A percentile compares a stretch with the other conserved stretches of the same genome.
Conservation (phyloP, 805 yeast genomes). For the Candida suzukii region DNA sequence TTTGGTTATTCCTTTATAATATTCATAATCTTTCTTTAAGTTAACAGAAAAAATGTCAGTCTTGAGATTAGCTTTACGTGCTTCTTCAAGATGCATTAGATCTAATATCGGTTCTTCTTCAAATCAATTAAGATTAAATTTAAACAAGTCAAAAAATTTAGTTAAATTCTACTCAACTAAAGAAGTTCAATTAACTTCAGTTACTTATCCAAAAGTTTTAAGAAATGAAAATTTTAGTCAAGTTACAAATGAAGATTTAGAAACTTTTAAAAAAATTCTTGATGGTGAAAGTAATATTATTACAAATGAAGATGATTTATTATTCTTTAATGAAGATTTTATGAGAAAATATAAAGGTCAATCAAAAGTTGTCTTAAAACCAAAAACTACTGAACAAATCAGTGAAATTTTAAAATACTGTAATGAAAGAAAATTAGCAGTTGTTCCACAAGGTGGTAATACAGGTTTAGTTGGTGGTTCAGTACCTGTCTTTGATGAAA, state of each 20-base stretch:
- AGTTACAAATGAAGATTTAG: conserved; percentile 51
- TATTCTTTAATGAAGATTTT: conserved; percentile 82
- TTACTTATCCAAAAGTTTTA: conserved; percentile 54
- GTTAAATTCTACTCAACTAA: conserved; percentile 1
- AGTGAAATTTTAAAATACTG: conserved; percentile 73
- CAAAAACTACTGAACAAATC: conserved; percentile 73
- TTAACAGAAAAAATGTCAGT: too few relatives aligned
- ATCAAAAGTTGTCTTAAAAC: conserved; percentile 72
- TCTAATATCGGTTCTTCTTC: too few relatives aligned
- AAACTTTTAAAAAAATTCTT: conserved; percentile 53
- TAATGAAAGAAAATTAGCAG: conserved; percentile 67
- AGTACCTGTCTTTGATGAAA: conserved; percentile 86
- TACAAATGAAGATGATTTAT: conserved; percentile 56
- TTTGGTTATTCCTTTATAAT: too few relatives aligned
- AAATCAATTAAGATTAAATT: too few relatives aligned
- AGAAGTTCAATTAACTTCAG: conserved; percentile 47
- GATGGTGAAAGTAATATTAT: conserved; percentile 39
- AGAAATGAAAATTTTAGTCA: conserved; percentile 45
- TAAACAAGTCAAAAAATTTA: too few relatives aligned
- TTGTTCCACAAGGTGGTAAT: conserved; percentile 96
- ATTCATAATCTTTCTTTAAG: too few relatives aligned
- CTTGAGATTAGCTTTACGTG: too few relatives aligned
- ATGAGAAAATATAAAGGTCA: conserved; percentile 93
- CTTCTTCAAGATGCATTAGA: too few relatives aligned
- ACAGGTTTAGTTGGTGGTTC: conserved; percentile 96